Conservation (phyloP, 768 basidiomycete genomes). For the Suillus tomentosus region DNA sequence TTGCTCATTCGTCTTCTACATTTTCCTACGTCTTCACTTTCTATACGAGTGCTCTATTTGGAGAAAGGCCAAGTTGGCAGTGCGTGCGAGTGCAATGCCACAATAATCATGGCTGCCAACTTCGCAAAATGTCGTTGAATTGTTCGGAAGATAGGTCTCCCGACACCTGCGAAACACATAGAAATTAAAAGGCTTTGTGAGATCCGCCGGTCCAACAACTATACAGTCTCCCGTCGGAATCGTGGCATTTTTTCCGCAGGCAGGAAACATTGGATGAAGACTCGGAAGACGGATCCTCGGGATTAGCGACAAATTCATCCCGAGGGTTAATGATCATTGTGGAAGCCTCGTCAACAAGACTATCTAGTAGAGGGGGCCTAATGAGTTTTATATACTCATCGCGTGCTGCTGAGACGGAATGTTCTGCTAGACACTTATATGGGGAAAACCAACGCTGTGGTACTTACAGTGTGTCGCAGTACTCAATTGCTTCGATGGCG, state of each 20-base stretch:
- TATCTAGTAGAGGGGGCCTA: neutral
- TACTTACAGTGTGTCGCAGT: neutral
- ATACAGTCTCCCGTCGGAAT: neutral
- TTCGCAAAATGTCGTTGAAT: neutral
- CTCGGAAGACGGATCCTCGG: neutral
- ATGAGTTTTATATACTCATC: neutral
- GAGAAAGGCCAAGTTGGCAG: neutral
- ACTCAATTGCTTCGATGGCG: neutral
- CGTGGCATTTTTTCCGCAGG: neutral
- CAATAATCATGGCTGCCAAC: neutral
- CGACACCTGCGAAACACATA: neutral
- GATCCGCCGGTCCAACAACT: neutral
- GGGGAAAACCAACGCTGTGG: neutral
- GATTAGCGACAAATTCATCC: neutral
- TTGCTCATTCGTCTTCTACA: neutral
- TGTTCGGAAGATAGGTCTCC: neutral
- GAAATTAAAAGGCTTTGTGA: neutral
- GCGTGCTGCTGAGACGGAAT: neutral
- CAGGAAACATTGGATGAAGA: neutral
- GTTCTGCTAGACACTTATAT: neutral
- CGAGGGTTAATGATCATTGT: neutral
- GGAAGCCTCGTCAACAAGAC: neutral
- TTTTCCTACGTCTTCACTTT: neutral
- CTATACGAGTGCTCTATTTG: neutral
- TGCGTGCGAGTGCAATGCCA: neutral